Conservation (phyloP, 768 basidiomycete species). For the Pleurotus sapidus region DNA sequence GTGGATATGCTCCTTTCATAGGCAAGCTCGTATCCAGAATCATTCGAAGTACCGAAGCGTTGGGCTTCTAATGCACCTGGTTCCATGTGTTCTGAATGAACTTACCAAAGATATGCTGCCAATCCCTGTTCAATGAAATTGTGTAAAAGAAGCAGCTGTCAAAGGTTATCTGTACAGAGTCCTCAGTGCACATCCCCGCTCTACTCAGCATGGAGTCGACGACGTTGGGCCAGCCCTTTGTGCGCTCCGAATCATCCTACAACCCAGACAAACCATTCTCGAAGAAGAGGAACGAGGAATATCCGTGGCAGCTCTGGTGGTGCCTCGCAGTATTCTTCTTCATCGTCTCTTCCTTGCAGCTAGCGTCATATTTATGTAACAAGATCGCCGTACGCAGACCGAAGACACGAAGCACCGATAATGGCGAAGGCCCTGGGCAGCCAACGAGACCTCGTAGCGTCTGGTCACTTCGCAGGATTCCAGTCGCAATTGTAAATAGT, state of each 20-base stretch:
- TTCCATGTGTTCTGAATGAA: too few relatives aligned
- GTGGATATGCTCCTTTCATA: too few relatives aligned
- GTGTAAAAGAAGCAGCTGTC: too few relatives aligned
- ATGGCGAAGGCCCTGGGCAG: neutral
- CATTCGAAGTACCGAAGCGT: too few relatives aligned
- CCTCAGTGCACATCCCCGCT: too few relatives aligned
- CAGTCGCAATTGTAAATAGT: constrained; percentile 10
- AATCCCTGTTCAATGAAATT: too few relatives aligned
- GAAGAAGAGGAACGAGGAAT: neutral
- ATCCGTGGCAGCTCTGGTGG: constrained; percentile 6
- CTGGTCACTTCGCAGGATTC: constrained; percentile 8
- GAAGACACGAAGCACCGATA: neutral
- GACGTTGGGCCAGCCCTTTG: too few relatives aligned
- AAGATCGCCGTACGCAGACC: neutral
- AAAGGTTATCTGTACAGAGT: too few relatives aligned
- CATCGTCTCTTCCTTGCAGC: constrained; percentile 1
- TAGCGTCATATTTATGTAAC: neutral
- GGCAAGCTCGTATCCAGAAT: too few relatives aligned
- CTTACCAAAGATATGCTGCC: neutral
- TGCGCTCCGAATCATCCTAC: neutral
- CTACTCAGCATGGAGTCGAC: too few relatives aligned
- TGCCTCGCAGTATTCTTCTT: constrained; percentile 1
- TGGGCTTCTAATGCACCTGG: too few relatives aligned
- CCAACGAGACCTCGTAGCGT: neutral
- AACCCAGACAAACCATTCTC: neutral